Conservation (phyloP, 2,329 filamentous ascomycete genomes). For the Neurospora sp. region DNA sequence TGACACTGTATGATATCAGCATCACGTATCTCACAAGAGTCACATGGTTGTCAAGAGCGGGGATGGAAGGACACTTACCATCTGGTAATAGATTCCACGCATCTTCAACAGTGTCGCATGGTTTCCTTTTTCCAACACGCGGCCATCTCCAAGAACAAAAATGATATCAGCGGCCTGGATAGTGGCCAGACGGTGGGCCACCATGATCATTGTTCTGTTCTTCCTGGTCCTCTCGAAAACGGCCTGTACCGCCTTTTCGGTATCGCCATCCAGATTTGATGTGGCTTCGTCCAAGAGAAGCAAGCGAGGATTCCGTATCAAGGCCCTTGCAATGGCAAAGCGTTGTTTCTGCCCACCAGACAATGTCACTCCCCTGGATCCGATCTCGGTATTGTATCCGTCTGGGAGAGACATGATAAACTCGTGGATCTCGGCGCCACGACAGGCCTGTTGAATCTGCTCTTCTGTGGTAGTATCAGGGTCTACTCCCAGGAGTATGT, state of each 20-base stretch:
- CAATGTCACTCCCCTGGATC: conserved; percentile 53
- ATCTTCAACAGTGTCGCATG: conserved; percentile 40
- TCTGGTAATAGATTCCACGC: conserved; percentile 45
- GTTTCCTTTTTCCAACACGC: conserved; percentile 45
- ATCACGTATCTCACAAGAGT: neutral
- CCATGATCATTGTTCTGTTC: conserved; percentile 59
- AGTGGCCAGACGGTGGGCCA: conserved; percentile 70
- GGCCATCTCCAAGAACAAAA: conserved; percentile 62
- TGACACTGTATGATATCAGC: conserved; percentile 29
- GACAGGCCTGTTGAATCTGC: conserved; percentile 19
- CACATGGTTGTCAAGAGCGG: neutral
- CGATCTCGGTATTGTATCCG: conserved; percentile 58
- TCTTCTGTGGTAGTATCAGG: conserved; percentile 11
- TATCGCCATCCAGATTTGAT: conserved; percentile 52
- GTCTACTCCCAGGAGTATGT: conserved; percentile 22
- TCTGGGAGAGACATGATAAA: conserved; percentile 26
- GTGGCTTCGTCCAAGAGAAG: conserved; percentile 67
- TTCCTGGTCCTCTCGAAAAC: conserved; percentile 56
- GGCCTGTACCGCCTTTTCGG: conserved; percentile 47
- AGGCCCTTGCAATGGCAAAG: conserved; percentile 57
- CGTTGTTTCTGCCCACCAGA: conserved; percentile 63
- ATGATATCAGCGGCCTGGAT: conserved; percentile 71
- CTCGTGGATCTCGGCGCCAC: conserved; percentile 22
- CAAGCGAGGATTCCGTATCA: conserved; percentile 54
- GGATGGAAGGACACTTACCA: conserved; percentile 32